Evolutionary conservation across 148 eudicot genomes (phyloP).

Genomic region (Vaccinium macrocarpon): DNA sequence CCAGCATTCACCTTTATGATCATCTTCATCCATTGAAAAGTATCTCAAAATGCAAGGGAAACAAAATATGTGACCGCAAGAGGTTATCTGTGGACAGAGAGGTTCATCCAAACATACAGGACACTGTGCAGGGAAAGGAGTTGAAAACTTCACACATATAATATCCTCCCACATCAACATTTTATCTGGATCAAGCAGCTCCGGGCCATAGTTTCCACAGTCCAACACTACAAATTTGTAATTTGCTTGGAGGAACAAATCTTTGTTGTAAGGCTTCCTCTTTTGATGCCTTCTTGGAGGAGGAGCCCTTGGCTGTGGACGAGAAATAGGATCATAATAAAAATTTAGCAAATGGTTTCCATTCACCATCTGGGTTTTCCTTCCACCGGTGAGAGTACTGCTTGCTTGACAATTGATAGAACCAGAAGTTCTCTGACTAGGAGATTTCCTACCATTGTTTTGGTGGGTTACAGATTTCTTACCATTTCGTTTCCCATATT

Average conservation of each 20-base stretch:
- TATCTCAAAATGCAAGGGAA: conserved; percentile 89
- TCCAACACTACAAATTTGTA: conserved; percentile 85
- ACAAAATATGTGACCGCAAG: conserved; percentile 94
- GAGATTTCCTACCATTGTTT: conserved; percentile 23
- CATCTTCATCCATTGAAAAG: conserved; percentile 64
- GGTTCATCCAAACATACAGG: conserved; percentile 92
- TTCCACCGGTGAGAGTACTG: conserved; percentile 36
- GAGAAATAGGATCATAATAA: conserved; percentile 81
- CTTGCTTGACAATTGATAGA: conserved; percentile 23
- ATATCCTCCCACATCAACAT: conserved; percentile 93
- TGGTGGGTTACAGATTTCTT: conserved; percentile 36
- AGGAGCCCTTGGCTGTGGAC: conserved; percentile 60
- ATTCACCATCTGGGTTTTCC: conserved; percentile 62
- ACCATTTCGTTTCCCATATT: conserved; percentile 34
- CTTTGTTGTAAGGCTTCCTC: conserved; percentile 89
- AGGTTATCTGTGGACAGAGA: conserved; percentile 89
- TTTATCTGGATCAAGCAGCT: conserved; percentile 82
- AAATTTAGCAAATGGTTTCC: conserved; percentile 93
- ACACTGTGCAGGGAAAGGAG: conserved; percentile 72
- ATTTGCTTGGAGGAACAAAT: conserved; percentile 94
- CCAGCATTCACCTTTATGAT: conserved; percentile 68
- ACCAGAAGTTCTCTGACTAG: conserved; percentile 40
- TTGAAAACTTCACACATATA: conserved; percentile 71
- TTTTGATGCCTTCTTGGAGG: conserved; percentile 64
- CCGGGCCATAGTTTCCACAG: conserved; percentile 56